These are phyloP conservation scores for Exutisphaerella laricina DNA, from an alignment of 2,329 filamentous ascomycete species.

Conservation along the genomic window DNA sequence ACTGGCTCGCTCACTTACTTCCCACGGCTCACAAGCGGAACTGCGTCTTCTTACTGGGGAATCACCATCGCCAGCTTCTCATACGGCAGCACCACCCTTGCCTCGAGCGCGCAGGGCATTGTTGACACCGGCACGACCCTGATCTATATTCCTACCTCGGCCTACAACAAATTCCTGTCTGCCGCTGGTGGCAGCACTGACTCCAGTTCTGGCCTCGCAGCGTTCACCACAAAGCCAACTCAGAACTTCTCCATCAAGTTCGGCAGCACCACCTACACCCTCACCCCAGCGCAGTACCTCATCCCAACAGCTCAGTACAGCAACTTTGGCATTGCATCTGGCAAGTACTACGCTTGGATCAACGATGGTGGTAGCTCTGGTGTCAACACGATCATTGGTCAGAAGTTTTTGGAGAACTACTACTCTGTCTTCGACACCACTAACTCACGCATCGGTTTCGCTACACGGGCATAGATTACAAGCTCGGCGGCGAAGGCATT, in stretches of 20 bases:
- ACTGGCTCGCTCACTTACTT: slow-evolving; percentile 53
- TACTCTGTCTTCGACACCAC: slow-evolving; percentile 22
- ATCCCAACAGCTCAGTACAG: slow-evolving; percentile 16
- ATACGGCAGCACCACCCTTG: slow-evolving; percentile 15
- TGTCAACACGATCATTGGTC: slow-evolving; percentile 19
- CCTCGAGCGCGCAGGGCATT: slow-evolving; percentile 34
- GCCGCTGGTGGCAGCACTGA: slow-evolving; percentile 19
- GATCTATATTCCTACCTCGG: slow-evolving; percentile 36
- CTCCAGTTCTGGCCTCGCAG: slow-evolving; percentile 19
- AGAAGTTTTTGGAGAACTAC: slow-evolving; percentile 22
- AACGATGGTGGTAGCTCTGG: slow-evolving; percentile 18
- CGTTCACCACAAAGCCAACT: slow-evolving; percentile 16
- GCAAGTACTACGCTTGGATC: slow-evolving; percentile 22
- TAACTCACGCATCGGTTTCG: slow-evolving; percentile 19
- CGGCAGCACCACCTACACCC: slow-evolving; percentile 17
- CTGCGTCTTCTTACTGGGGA: slow-evolving; percentile 45
- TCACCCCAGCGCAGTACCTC: slow-evolving; percentile 19
- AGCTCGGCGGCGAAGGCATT: no score
- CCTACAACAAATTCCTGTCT: slow-evolving; percentile 25
- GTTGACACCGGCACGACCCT: slow-evolving; percentile 40
- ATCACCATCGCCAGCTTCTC: slow-evolving; percentile 18
- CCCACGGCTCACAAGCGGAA: slow-evolving; percentile 48
- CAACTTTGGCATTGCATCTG: slow-evolving; percentile 13
- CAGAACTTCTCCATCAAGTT: slow-evolving; percentile 18
- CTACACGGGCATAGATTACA: slow-evolving; percentile 13